A percentile compares a stretch with the other conserved stretches of the same genome.
These are phyloP conservation scores for Botrytis fragariae DNA, from an alignment of 2,329 filamentous ascomycete species.

Conservation along the genomic window DNA sequence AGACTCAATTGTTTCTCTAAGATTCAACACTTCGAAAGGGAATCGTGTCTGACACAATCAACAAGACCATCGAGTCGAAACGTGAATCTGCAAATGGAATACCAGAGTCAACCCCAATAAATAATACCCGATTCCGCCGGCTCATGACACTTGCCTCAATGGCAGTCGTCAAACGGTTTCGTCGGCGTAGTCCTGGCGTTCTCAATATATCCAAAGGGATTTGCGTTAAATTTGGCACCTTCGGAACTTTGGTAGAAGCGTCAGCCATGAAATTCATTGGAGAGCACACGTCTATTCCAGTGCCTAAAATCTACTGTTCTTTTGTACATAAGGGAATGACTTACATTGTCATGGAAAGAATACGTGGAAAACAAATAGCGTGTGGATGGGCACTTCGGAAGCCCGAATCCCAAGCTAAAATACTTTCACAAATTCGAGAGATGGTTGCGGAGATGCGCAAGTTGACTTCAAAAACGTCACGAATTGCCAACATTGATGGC, in stretches of 20 bases:
- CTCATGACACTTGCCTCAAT: neutral
- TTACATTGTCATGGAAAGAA: slow-evolving; percentile 43
- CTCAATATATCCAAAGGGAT: neutral
- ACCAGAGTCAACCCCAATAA: neutral
- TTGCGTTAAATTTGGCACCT: slow-evolving; percentile 38
- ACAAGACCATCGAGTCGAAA: neutral
- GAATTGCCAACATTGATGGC: slow-evolving; percentile 6
- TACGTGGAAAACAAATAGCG: slow-evolving; percentile 38
- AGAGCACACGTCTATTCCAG: slow-evolving; percentile 41
- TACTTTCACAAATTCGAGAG: slow-evolving; percentile 37
- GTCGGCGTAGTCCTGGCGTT: neutral
- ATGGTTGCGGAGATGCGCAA: slow-evolving; percentile 25
- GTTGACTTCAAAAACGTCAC: neutral
- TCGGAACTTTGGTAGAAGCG: slow-evolving; percentile 38
- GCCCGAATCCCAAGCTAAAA: slow-evolving; percentile 36
- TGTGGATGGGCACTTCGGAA: slow-evolving; percentile 21
- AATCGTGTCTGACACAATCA: neutral
- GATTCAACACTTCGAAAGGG: accelerated
- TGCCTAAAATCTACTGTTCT: slow-evolving; percentile 40
- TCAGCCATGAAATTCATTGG: slow-evolving; percentile 39
- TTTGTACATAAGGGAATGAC: slow-evolving; percentile 36
- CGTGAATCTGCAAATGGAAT: neutral
- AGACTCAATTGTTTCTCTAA: neutral
- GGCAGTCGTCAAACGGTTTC: neutral
- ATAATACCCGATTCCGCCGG: neutral